Evolutionary conservation across 768 basidiomycete genomes (phyloP).

Genomic region (Lentinula sp.): DNA sequence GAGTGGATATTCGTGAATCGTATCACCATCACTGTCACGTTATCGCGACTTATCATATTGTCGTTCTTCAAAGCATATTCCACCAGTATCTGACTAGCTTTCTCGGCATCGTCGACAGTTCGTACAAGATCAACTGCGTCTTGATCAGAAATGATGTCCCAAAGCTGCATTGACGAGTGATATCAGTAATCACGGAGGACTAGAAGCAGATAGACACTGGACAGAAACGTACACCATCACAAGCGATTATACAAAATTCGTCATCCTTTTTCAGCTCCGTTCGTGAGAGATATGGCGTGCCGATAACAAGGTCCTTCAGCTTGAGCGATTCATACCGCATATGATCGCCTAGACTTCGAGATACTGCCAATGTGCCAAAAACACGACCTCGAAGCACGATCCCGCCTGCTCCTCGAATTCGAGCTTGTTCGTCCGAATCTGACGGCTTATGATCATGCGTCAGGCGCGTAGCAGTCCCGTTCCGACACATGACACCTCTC

Average conservation of each 20-base stretch:
- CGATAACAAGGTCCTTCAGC: conserved; percentile 87
- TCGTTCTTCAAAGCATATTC: conserved; percentile 54
- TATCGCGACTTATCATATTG: conserved; percentile 55
- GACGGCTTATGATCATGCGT: conserved; percentile 82
- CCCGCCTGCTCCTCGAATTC: conserved; percentile 75
- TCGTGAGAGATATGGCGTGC: conserved; percentile 75
- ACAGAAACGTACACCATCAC: conserved; percentile 60
- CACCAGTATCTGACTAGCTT: conserved; percentile 50
- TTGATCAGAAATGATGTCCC: conserved; percentile 75
- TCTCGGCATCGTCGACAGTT: conserved; percentile 47
- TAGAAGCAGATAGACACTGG: neutral
- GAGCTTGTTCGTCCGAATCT: conserved; percentile 71
- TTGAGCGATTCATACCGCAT: conserved; percentile 26
- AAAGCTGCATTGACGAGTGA: conserved; percentile 39
- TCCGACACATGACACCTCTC: conserved; percentile 65
- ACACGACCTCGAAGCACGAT: conserved; percentile 82
- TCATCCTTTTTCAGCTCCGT: conserved; percentile 61
- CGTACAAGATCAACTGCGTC: conserved; percentile 63
- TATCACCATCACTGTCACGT: conserved; percentile 65
- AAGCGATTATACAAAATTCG: conserved; percentile 73
- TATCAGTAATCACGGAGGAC: neutral
- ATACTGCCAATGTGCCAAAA: conserved; percentile 75
- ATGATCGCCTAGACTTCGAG: conserved; percentile 68
- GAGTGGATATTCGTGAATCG: conserved; percentile 36
- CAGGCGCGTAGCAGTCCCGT: conserved; percentile 62